Base-by-base conservation (phyloP, 108 stramenopile species). In the Pseudonitzschia delicatissima region DNA sequence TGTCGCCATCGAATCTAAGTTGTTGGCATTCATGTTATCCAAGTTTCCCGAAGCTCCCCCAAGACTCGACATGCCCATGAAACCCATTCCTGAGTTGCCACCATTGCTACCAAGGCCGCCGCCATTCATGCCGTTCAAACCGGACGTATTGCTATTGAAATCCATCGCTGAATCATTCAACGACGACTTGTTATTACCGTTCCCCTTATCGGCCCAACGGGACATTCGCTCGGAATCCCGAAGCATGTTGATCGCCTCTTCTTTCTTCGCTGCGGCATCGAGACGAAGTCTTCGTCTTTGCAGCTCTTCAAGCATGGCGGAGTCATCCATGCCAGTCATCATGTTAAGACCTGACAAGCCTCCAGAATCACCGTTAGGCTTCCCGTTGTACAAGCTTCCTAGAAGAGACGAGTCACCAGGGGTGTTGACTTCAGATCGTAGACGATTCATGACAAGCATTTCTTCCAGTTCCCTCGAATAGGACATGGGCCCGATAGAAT, bases 391-490 rank as follows among this genome's bases (percentile, higher is more conserved):
- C 13, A 27, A 3, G 51, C 9, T 31, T 9, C 51, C 51, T 28
- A 53, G 27, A 53, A 23, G 51, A 11, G 51, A 53, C 28, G 51
- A 53, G 27, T 53, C 51, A 11, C 51, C 51, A 27, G 13, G 3
- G 26, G 9, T 25, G 29, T 11, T 26, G 15, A 53, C 6, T 27
- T 53, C 51, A 31, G 21, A 15, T 27, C 51, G 21, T 6, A 53
- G 27, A 11, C 51, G 51, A 53, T 53, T 53, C 28, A 53, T 53
- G 20, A 15, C 13, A 5, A 53, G 26, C 51, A 28, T 23, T 28
- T 53, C 51, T 28, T 53, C 51, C 6, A 53, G 26, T 31, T 53
- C 51, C 26, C 51, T 53, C 28, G 26, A 11, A 53, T 27, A 53
- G 13, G 11, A 8, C 26, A n/a, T 26, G 25, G 21, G 15, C 51